These are phyloP conservation scores for Tephrocybe sp. DNA, from an alignment of 768 basidiomycete species.

Conservation along the genomic window DNA sequence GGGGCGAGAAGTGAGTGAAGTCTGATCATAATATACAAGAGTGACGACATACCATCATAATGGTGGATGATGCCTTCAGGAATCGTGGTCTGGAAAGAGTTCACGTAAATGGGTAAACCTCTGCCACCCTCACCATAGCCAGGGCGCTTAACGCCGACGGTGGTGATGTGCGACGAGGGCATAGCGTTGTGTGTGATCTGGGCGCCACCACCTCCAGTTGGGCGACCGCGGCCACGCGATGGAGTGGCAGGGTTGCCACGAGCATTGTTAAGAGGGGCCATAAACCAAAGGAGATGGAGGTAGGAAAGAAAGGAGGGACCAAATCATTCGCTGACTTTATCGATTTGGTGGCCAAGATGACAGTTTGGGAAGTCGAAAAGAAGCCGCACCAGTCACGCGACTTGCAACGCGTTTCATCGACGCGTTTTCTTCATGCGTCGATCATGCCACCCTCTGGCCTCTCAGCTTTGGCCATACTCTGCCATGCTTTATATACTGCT, in stretches of 20 bases:
- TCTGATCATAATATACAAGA: neutral
- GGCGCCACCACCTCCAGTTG: no score
- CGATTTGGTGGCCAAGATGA: conserved; percentile 20
- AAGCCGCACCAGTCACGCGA: conserved; percentile 18
- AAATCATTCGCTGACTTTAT: conserved; percentile 16
- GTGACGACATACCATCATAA: conserved; percentile 63
- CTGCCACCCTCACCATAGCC: conserved; percentile 58
- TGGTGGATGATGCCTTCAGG: conserved; percentile 68
- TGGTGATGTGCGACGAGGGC: conserved; percentile 36
- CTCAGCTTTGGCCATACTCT: conserved; percentile 9
- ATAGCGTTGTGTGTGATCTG: conserved; percentile 25
- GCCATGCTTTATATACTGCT: no score
- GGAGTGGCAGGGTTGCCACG: conserved; percentile 23
- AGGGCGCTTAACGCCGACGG: conserved; percentile 69
- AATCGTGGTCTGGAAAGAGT: conserved; percentile 63
- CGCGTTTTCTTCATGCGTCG: neutral
- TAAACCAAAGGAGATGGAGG: conserved; percentile 18
- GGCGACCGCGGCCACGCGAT: conserved; percentile 20
- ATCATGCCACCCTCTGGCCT: neutral
- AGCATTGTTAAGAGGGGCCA: conserved; percentile 36
- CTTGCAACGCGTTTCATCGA: conserved; percentile 2
- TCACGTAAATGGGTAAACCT: conserved; percentile 40
- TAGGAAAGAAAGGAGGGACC: conserved; percentile 9
- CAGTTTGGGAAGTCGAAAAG: conserved; percentile 12
- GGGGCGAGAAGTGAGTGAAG: neutral